phyloP scores from a whole-genome alignment of 2,329 filamentous ascomycete species.

The Ophiostoma montium region DNA sequence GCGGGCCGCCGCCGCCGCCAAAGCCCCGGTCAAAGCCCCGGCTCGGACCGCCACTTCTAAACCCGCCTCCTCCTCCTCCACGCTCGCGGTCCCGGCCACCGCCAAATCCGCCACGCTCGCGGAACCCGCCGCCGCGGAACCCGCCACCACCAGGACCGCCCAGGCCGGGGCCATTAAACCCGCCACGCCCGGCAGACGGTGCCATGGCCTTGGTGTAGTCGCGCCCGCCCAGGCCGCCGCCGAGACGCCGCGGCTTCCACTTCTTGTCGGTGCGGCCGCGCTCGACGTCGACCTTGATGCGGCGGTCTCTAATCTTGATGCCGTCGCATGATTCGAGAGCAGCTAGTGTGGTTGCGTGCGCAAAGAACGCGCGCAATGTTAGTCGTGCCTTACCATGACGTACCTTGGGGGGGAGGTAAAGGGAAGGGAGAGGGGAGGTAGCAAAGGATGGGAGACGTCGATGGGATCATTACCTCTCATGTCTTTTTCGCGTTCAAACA shows the following conservation, averaged over 20 bases:
- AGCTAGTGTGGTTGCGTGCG: conserved; percentile 45
- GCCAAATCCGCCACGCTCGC: conserved; percentile 24
- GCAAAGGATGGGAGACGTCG: not conserved
- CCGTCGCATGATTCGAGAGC: conserved; percentile 78
- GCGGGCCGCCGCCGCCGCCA: conserved; percentile 31
- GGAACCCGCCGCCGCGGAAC: conserved; percentile 42
- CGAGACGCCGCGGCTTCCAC: conserved; percentile 84
- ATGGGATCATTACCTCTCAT: conserved; percentile 78
- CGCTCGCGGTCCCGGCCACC: conserved; percentile 15
- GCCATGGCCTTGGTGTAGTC: conserved; percentile 77
- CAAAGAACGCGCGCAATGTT: conserved; percentile 42
- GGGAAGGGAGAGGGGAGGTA: conserved; percentile 19
- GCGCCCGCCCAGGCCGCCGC: conserved; percentile 81
- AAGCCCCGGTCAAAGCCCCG: conserved; percentile 17
- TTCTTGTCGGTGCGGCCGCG: conserved; percentile 85
- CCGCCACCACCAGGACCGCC: conserved; percentile 23
- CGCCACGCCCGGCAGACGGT: conserved; percentile 49
- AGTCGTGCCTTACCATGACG: conserved; percentile 49
- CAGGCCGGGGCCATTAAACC: conserved; percentile 21
- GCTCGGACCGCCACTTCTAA: conserved; percentile 32
- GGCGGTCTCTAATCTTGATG: conserved; percentile 81
- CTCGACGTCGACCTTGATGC: conserved; percentile 90
- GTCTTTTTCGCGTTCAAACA: conserved; percentile 93
- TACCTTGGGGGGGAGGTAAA: conserved; percentile 25
- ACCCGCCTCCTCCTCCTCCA: conserved; percentile 25